Evolutionary conservation across 306 rosid genomes (phyloP).

Genomic region (apple (Malus domestica)): ASM211411v1 NC_041790.1:5577001-5577500

Average conservation of each 20-base stretch:
- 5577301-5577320: background rate
- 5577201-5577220: conserved; percentile 16
- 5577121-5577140: conserved; percentile 9
- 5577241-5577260: conserved; percentile 6
- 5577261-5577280: background rate
- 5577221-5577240: conserved; percentile 6
- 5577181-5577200: conserved; percentile 23
- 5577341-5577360: background rate
- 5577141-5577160: conserved; percentile 12
- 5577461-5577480: no score
- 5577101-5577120: conserved; percentile 32
- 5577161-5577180: conserved; percentile 30
- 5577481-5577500: no score
- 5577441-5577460: no score
- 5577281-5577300: background rate
- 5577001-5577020: conserved; percentile 7
- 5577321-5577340: background rate
- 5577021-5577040: conserved; percentile 38
- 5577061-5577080: conserved; percentile 20
- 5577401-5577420: background rate
- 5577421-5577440: no score
- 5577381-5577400: no score
- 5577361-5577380: background rate
- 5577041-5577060: conserved; percentile 27
- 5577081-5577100: conserved; percentile 41